Conservation (phyloP, 345 rosid species). For the Crucihimalaya himalaica region DNA sequence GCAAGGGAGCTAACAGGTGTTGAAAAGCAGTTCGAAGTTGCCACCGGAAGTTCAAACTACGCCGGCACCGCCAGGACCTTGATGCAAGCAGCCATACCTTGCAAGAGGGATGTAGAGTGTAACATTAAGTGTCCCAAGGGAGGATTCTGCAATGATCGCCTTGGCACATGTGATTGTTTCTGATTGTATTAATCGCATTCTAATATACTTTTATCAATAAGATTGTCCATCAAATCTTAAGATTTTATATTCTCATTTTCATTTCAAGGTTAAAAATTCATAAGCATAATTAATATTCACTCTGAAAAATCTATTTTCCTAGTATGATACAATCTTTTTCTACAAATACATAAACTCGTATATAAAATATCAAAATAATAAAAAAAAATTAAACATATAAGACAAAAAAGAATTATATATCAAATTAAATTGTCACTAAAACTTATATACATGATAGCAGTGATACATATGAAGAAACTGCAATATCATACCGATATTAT, state of each 20-base stretch:
- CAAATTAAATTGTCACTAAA: too few species aligned
- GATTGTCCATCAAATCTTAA: background rate
- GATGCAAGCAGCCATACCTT: background rate
- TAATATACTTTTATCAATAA: background rate
- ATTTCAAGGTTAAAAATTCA: background rate
- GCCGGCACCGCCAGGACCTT: background rate
- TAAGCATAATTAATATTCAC: background rate
- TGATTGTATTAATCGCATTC: background rate
- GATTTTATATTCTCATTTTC: background rate
- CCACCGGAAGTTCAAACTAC: background rate
- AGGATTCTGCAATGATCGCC: background rate
- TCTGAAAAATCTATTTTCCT: too few species aligned
- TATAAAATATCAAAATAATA: too few species aligned
- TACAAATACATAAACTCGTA: too few species aligned
- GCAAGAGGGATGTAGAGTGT: background rate
- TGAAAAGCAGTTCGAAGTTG: background rate
- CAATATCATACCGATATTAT: too few species aligned
- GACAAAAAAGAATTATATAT: too few species aligned
- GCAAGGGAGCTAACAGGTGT: background rate
- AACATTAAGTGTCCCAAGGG: background rate
- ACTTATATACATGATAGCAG: too few species aligned
- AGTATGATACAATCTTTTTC: too few species aligned
- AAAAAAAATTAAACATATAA: too few species aligned
- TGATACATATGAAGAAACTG: too few species aligned
- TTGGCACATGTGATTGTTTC: conserved; percentile 2